phyloP scores from a whole-genome alignment of 139 green algal species.

The Chlamydomonas schloesseri region DNA sequence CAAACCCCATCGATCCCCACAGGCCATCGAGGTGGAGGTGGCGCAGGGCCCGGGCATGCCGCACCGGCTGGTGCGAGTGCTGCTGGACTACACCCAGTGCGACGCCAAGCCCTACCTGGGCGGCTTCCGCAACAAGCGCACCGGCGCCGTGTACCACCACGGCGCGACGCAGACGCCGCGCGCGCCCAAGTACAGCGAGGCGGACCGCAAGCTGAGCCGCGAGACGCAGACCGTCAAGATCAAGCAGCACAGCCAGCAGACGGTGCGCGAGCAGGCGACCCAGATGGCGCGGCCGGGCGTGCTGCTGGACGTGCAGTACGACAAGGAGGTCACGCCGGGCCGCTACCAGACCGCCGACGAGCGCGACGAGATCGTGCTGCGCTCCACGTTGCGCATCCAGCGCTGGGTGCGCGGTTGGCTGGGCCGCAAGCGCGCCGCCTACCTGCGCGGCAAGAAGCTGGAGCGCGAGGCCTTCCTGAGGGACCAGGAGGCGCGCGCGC shows the following conservation, averaged over 20 bases:
- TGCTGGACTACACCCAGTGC: slow-evolving; percentile 64
- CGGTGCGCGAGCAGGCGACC: slow-evolving; percentile 70
- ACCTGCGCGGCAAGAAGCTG: slow-evolving; percentile 57
- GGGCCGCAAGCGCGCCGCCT: slow-evolving; percentile 61
- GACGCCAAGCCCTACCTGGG: slow-evolving; percentile 76
- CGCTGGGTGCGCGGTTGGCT: slow-evolving; percentile 71
- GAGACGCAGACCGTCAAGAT: slow-evolving; percentile 76
- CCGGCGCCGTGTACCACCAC: slow-evolving; percentile 79
- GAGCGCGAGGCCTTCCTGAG: slow-evolving; percentile 70
- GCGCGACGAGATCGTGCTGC: slow-evolving; percentile 49
- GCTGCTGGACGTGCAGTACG: slow-evolving; percentile 68
- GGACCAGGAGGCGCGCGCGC: slow-evolving; percentile 56
- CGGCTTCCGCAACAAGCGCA: slow-evolving; percentile 77
- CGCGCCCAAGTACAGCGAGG: slow-evolving; percentile 53
- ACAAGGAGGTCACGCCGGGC: slow-evolving; percentile 60
- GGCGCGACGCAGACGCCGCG: slow-evolving; percentile 73
- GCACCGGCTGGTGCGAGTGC: slow-evolving; percentile 65
- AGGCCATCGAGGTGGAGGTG: slow-evolving; percentile 75
- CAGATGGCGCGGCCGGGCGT: slow-evolving; percentile 84
- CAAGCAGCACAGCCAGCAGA: slow-evolving; percentile 60
- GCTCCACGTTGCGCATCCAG: slow-evolving; percentile 75
- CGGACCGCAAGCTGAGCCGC: slow-evolving; percentile 67
- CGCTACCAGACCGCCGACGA: slow-evolving; percentile 75
- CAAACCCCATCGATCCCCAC: not conserved
- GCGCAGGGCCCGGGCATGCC: slow-evolving; percentile 59